Conservation (phyloP, 106 monocot species). For the Phalaenopsis aphrodite region DNA sequence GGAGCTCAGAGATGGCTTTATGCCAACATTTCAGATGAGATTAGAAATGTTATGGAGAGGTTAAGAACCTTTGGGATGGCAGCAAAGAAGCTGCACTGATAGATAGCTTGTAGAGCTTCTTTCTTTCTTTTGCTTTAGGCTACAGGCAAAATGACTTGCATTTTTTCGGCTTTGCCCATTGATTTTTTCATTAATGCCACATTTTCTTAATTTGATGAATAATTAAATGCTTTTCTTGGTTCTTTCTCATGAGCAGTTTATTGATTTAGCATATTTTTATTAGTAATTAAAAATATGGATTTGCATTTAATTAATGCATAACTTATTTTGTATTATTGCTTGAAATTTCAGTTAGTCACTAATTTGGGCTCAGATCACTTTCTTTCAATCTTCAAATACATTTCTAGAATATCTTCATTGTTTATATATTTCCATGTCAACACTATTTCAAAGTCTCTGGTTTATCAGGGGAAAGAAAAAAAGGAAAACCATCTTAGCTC, state of each 20-base stretch:
- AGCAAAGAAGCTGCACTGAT: not conserved
- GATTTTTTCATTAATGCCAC: not conserved
- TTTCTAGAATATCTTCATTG: too few relatives aligned
- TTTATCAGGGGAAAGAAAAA: too few relatives aligned
- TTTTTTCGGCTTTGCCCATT: not conserved
- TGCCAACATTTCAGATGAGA: constrained; percentile 55
- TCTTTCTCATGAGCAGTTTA: not conserved
- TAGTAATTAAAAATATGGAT: too few relatives aligned
- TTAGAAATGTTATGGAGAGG: constrained; percentile 62
- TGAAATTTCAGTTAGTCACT: too few relatives aligned
- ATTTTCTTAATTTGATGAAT: not conserved
- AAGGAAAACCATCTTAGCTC: too few relatives aligned
- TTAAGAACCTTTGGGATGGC: constrained; percentile 20
- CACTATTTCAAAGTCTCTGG: too few relatives aligned
- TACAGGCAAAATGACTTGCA: not conserved
- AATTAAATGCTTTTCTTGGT: not conserved
- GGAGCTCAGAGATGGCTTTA: constrained; percentile 82
- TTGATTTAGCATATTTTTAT: too few relatives aligned
- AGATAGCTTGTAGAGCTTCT: not conserved
- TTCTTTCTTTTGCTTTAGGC: not conserved
- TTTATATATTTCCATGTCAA: too few relatives aligned
- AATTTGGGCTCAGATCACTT: too few relatives aligned
- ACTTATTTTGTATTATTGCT: too few relatives aligned
- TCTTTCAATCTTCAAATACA: too few relatives aligned
- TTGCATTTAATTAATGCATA: too few relatives aligned